Base-by-base conservation (phyloP, 1,284 basidiomycete species). In the Pseudomicrostroma phylloplanum region DNA sequence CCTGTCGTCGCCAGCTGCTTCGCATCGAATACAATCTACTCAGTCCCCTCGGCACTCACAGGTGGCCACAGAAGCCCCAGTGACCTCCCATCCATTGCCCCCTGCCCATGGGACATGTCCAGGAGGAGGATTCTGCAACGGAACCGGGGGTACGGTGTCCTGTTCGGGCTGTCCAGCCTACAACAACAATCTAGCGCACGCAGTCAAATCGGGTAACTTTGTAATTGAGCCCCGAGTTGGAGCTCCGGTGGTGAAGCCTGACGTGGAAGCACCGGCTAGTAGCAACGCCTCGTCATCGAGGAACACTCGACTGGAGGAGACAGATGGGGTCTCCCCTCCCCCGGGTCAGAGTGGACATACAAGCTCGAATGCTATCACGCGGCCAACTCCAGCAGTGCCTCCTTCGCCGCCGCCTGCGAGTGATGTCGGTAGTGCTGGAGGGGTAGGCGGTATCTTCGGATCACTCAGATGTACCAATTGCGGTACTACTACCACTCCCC, bases 401-500 rank as follows among this genome's bases (percentile, higher is more conserved):
- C 51, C 21, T 25, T 21, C 51, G 21, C 25, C 51, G 13, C 17
- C 51, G 13, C 51, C 51, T 54, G 21, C 17, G 6, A 59, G 36
- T 49, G 36, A 51, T 15, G 21, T 51, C 7, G 39, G 36, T 17
- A 53, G 19, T 41, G 39, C 21, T 12, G 60, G 48, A 19, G 64
- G 66, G 11, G 65, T 63, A 26, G 66, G 65, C 56, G 56, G 41
- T 19, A 59, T 62, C 0, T 66, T 74, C 43, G 72, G 71, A n/a
- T 70, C 70, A 2, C 65, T 77, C 13, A 69, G 67, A 41, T 92
- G 90, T 81, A 89, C 88, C 80, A 92, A 91, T 75, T 91, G 90
- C 81, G 88, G 90, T 72, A 92, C 89, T 21, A 91, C 88, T 2
- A 89, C 89, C 23, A 91, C 90, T 3, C 90, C 90, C n/a, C 84